Base-by-base conservation (phyloP, 1,284 basidiomycete species). In the Rhodotorula sp. region DNA sequence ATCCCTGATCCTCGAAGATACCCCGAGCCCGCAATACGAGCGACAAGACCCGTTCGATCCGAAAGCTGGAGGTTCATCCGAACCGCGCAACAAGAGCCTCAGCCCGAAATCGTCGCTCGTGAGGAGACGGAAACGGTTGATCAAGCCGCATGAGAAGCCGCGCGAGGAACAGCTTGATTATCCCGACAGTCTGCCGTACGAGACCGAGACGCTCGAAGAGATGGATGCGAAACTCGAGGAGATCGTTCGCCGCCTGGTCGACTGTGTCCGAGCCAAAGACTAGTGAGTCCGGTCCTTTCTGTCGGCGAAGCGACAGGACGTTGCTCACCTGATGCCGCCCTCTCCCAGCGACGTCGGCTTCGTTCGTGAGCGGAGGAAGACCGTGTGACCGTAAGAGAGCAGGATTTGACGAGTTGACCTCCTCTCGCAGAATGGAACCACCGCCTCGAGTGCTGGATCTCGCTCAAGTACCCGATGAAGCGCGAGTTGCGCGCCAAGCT, bases 381-480 rank as follows among this genome's bases (percentile, higher is more conserved):
- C 22, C 6, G 15, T 8, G 8, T 54, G 33, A 22, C 20, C 26
- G 2, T 24, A 18, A 20, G 53, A 54, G 26, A 0, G n/a, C 2
- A 7, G 33, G 6, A 2, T 14, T 37, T 58, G 8, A 33, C 33
- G 3, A n/a, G n/a, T 42, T 17, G 12, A 26, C 14, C 1, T 4
- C 10, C 29, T 1, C 0, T 2, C 7, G 14, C 90, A 86, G 91
- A 90, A 77, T 80, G 85, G 81, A 76, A 80, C 68, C 78, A 78
- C 66, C 69, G 74, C 4, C 77, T 83, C 17, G 80, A 82, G 60
- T 83, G 82, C 79, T 93, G 91, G 91, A 81, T 82, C 60, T 88
- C 87, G 83, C 85, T 93, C 79, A 90, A 91, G 76, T 93, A 93
- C 78, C 91, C 91, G 22, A 89, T 94, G 78, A 90, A 90, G 73